These are phyloP conservation scores for Syzygium aromaticum DNA, from an alignment of 345 rosid genomes.

Conservation along the genomic window DNA sequence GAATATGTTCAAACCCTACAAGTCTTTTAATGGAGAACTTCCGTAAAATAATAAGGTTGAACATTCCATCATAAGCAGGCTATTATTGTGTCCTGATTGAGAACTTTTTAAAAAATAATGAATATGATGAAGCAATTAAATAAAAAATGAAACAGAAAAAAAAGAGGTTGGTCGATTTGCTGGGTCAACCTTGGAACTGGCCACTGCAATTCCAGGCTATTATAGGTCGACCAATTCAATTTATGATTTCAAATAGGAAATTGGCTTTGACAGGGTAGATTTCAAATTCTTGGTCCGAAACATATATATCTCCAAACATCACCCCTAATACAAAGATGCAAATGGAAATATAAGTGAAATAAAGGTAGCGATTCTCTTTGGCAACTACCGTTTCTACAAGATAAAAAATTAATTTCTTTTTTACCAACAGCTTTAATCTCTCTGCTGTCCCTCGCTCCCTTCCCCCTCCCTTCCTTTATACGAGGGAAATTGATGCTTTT, in stretches of 20 bases:
- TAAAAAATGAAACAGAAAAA: background rate
- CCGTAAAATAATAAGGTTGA: too few species aligned
- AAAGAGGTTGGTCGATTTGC: fast-evolving
- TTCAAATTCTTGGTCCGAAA: fast-evolving
- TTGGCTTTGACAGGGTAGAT: background rate
- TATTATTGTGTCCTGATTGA: background rate
- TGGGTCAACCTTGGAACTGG: background rate
- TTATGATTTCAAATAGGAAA: background rate
- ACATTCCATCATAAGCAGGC: background rate
- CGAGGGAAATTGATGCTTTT: background rate
- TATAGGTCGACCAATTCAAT: background rate
- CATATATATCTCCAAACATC: background rate
- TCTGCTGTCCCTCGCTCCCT: fast-evolving
- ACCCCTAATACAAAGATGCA: fast-evolving
- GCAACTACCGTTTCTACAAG: fast-evolving
- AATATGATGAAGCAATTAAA: background rate
- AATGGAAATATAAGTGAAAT: too few species aligned
- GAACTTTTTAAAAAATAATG: background rate
- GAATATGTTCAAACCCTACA: too few species aligned
- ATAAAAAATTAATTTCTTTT: background rate
- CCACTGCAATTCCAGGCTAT: fast-evolving
- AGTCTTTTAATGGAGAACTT: too few species aligned
- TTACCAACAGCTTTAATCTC: background rate
- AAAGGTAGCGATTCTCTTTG: background rate
- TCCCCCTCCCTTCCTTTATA: too few species aligned